Base-by-base conservation (phyloP, 306 rosid genomes). In the Vigna unguiculata region DNA sequence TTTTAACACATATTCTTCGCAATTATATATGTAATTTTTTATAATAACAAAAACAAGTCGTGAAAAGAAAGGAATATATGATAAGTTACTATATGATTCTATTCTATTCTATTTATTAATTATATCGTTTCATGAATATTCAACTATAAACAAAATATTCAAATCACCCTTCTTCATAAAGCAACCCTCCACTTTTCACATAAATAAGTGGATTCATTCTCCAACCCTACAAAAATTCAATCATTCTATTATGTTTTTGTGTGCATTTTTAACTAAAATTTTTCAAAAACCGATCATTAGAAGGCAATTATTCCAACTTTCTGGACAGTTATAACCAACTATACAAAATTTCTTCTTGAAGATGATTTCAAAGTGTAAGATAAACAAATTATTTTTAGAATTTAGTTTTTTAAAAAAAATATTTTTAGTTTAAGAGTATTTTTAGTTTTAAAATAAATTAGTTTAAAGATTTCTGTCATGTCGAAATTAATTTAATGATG, bases 61-160 rank as follows among this genome's bases (percentile, higher is more conserved):
- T 81, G 34, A 69, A 75, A 75, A 60, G 19, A 41, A 75, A 81
- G 74, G 69, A 70, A n/a, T n/a, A 81, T 40, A 59, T 46, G 79
- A 64, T 72, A 15, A 21, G 63, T 34, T 16, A 82, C 11, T 55
- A 41, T 30, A 24, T 24, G 25, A 24, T 24, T 24, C 25, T 72
- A 72, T 72, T 72, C 47, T 43, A 21, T 72, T 73, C 66, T 67
- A 28, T 57, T 46, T 2, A 24, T 58, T 58, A 58, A 64, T 69
- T 51, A 76, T 63, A 55, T 57, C 21, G 62, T 58, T 75, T 48
- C 72, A 3, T 25, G 40, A 71, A 16, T 3, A 66, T 57, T 22
- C 7, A 72, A 22, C 15, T 59, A 34, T 72, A 38, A 69, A 28
- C 15, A 49, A 32, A n/a, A 15, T 20, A 15, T 69, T 30, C 53